phyloP scores from a whole-genome alignment of 2,329 filamentous ascomycete species.

The Apiospora arundinis region DNA sequence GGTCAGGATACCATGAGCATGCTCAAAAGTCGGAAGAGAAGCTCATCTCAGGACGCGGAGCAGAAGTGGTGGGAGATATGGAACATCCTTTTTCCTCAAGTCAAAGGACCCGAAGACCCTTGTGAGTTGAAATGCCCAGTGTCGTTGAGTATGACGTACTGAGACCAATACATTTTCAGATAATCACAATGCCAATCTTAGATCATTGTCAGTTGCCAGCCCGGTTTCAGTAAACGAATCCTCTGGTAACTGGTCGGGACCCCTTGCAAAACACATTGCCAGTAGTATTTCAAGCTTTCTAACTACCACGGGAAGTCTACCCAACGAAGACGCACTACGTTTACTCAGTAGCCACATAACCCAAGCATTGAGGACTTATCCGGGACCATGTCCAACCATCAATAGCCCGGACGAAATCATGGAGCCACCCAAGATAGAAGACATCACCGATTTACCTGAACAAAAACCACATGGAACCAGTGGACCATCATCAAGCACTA shows the following conservation, averaged over 20 bases:
- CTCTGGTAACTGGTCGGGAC: background rate
- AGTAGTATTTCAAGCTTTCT: background rate
- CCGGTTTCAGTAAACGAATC: background rate
- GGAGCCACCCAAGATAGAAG: background rate
- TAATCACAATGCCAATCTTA: background rate
- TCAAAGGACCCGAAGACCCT: background rate
- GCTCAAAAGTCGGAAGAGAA: constrained; percentile 3
- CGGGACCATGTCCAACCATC: background rate
- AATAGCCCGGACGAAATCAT: background rate
- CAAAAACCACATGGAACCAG: background rate
- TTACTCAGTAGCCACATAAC: background rate
- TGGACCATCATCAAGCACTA: background rate
- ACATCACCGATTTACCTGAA: background rate
- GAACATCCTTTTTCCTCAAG: background rate
- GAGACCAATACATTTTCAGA: background rate
- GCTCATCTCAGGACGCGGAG: background rate
- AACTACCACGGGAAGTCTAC: background rate
- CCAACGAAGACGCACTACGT: background rate
- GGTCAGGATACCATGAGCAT: background rate
- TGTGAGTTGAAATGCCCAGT: background rate
- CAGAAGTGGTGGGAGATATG: constrained; percentile 17
- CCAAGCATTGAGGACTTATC: background rate
- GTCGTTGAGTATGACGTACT: background rate
- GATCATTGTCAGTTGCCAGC: background rate
- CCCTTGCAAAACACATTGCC: background rate